Evolutionary conservation across 2,329 filamentous ascomycete genomes (phyloP), one percentile per base, ranked within the genome.

Genomic region (Rugonectria rugulosa): DNA sequence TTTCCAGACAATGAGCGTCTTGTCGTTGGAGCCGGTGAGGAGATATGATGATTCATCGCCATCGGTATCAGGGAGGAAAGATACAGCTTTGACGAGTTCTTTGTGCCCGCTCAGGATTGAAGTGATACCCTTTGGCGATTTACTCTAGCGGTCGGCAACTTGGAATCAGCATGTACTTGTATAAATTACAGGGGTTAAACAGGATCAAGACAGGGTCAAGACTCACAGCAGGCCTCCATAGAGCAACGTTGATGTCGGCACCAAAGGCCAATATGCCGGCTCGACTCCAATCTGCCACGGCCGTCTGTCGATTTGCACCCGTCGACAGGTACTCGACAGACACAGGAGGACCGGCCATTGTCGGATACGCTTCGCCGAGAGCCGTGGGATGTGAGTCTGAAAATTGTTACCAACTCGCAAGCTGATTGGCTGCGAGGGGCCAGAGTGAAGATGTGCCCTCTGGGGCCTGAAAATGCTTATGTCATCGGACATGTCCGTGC

Each of bases 221-320:
- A 77, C 87, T 75, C 80, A 93, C 91, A 71, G 82, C 74, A 52
- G 92, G 92, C 70, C 87, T 81, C 95, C 95, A 99, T 34, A 98
- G 71, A 37, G 92, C 94, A 65, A 99, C 83, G 75, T 95, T 95
- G 65, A 88, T 87, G 74, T 96, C 91, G 8, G 93, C 89, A 26
- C 95, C 95, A 77, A 91, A 99, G 24, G 92, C 95, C 49, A 99
- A 80, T 38, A 92, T 72, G 9, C 89, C 90, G 60, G 82, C 77
- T 17, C 76, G 70, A 70, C 90, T 87, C 95, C 95, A 99, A 76
- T 98, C 94, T 23, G 94, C 93, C 23, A 92, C 90, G 14, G 89
- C 88, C 15, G 94, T 90, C 68, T 98, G 91, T 66, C 94, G 84
- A 74, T 98, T 99, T 41, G 92, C 94, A 57, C 95, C 95, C 60